Base-by-base conservation (phyloP, 2,329 filamentous ascomycete genomes). In the Colletotrichum spinosum region DNA sequence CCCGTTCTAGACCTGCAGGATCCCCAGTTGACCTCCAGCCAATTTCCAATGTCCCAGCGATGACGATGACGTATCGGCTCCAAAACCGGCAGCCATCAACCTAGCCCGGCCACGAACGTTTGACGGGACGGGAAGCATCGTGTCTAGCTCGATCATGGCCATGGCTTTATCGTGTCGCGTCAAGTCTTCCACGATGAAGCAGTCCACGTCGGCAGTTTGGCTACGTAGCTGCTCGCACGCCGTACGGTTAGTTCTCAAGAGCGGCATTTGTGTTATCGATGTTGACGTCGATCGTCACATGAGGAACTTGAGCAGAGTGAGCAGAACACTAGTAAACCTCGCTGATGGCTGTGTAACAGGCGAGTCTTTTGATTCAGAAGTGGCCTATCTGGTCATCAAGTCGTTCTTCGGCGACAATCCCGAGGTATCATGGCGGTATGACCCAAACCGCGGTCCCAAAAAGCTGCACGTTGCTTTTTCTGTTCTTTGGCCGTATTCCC, bases 401-500 rank as follows among this genome's bases (percentile, higher is more conserved):
- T 65, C 60, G 52, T 60, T 48, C 13, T n/a, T 41, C 41, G 46
- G 12, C 33, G 63, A 65, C 58, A 51, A 56, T 51, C 39, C 48
- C 25, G 37, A 65, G 52, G 63, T 65, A 65, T 63, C 58, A 57
- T 67, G 51, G 54, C 54, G 60, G 34, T 60, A 33, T 54, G 65
- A 59, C 60, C 60, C 55, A 46, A 53, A 42, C 58, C 58, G 52
- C 58, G 33, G 17, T 65, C 50, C 60, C 60, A 55, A 25, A 4
- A 25, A 67, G 25, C 49, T 51, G 49, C 38, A 49, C 51, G 54
- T 51, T 49, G 61, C 65, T 46, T 17, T 50, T 53, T 60, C 52
- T 44, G 57, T 65, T 60, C 49, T 68, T 58, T 55, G 17, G 67
- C 57, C 64, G 49, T 54, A 54, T 74, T 76, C 78, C 80, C 75